Evolutionary conservation across 805 yeast species (phyloP).

Genomic region (Priceomyces medius): DNA sequence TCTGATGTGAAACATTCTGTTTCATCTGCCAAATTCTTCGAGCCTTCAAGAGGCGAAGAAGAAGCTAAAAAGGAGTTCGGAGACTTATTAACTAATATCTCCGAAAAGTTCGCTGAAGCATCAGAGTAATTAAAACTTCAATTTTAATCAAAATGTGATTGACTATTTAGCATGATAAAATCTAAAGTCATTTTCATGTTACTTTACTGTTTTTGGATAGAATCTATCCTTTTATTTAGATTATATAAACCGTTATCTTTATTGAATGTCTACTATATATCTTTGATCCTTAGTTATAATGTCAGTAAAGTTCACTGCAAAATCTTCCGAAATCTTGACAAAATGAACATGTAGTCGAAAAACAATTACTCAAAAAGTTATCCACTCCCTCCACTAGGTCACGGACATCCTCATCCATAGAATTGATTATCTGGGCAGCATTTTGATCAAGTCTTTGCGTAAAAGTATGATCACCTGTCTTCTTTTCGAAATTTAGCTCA

Average conservation of each 20-base stretch:
- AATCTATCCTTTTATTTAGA: not conserved
- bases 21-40: constrained; percentile 92
- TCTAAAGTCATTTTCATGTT: not conserved
- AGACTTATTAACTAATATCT: constrained; percentile 67
- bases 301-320: constrained; percentile 4
- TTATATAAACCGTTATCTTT: not conserved
- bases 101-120: constrained; percentile 93
- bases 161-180: not conserved
- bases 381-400: constrained; percentile 19
- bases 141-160: not conserved
- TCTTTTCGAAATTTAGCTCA: constrained; percentile 16
- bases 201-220: not conserved
- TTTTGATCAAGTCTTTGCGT: constrained; percentile 10
- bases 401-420: constrained; percentile 17
- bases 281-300: not conserved
- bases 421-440: constrained; percentile 9
- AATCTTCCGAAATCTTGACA: not conserved
- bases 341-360: constrained; percentile 11
- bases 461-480: not conserved
- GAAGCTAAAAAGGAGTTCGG: constrained; percentile 77
- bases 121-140: constrained; percentile 58
- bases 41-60: constrained; percentile 87
- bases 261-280: not conserved
- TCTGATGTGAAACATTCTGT: constrained; percentile 90
- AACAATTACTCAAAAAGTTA: constrained; percentile 17